Evolutionary conservation across 495 filamentous ascomycete genomes (phyloP), one percentile per base, ranked within the genome.

Genomic region (Immersiella caudata): DNA sequence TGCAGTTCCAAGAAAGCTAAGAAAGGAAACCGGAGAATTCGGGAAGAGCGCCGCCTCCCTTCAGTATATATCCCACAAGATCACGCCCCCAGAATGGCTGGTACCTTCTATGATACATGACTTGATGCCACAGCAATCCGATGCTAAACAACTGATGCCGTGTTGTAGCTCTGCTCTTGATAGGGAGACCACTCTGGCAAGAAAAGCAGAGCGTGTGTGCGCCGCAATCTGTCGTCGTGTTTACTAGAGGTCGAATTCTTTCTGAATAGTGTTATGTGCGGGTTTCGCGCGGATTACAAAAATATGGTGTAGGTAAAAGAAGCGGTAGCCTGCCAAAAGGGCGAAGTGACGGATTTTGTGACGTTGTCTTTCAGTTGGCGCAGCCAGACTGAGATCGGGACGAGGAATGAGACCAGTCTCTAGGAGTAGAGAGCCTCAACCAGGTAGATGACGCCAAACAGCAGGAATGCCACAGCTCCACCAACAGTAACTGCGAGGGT

Each of bases 391-490:
- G 46, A 54, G 6, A 14, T 26, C 14, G 36, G n/a, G 21, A 20
- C 9, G 21, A 20, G 46, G 57, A 33, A n/a, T 14, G 25, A n/a
- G 26, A 40, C 14, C 29, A 22, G 63, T 56, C 21, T 46, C 35
- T 75, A 84, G n/a, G 80, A 76, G 72, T 89, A 93, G 60, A 93
- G 75, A 18, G 90, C 91, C 78, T 99, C 95, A 59, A 91, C 79
- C 12, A 97, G 77, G 75, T 98, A 98, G 71, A 99, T 94, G 60
- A 96, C 75, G 46, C 93, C 95, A 72, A 99, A 99, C 18, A 90
- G 79, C 58, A 98, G 79, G 81, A 99, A 99, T 8, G 94, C 93
- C 46, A 88, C 79, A n/a, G 95, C 95, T 64, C 95, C 96, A 62
- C 96, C 96, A 14, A 99, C 83, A 24, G 95, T 99, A 25, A 99